Evolutionary conservation across 2,329 filamentous ascomycete species (phyloP).

Genomic region (Parastagonospora nodorum): DNA sequence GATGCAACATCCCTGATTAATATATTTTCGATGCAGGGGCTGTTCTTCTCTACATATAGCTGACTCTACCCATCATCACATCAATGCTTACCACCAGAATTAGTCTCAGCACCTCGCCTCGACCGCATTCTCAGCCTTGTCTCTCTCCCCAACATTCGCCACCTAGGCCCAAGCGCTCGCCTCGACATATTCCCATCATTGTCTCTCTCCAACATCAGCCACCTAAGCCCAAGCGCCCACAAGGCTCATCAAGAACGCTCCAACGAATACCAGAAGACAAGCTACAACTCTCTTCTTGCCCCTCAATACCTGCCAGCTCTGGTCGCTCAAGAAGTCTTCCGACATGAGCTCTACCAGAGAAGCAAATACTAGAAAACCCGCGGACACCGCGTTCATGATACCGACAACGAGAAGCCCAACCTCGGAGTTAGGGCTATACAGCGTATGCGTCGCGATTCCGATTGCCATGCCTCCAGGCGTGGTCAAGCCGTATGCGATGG

Average conservation of each 20-base stretch:
- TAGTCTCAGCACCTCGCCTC: too few species aligned
- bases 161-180: neutral
- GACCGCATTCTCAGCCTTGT: neutral
- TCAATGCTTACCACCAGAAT: too few species aligned
- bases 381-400: constrained; percentile 84
- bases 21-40: too few species aligned
- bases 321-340: constrained; percentile 80
- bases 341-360: constrained; percentile 83
- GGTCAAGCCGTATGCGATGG: constrained; percentile 70
- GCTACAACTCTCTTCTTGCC: constrained; percentile 67
- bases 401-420: constrained; percentile 81
- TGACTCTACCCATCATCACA: too few species aligned
- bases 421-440: constrained; percentile 80
- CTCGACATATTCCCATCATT: neutral
- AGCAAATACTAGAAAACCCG: constrained; percentile 79
- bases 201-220: neutral
- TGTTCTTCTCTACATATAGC: too few species aligned
- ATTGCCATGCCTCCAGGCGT: constrained; percentile 86
- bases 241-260: constrained; percentile 70
- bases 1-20: too few species aligned
- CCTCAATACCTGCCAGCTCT: constrained; percentile 70
- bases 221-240: constrained; percentile 72
- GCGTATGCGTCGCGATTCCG: constrained; percentile 74
- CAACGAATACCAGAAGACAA: constrained; percentile 66
- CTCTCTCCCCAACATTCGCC: neutral